Conservation (phyloP, 345 rosid genomes). For the Tarenaya hassleriana region DNA sequence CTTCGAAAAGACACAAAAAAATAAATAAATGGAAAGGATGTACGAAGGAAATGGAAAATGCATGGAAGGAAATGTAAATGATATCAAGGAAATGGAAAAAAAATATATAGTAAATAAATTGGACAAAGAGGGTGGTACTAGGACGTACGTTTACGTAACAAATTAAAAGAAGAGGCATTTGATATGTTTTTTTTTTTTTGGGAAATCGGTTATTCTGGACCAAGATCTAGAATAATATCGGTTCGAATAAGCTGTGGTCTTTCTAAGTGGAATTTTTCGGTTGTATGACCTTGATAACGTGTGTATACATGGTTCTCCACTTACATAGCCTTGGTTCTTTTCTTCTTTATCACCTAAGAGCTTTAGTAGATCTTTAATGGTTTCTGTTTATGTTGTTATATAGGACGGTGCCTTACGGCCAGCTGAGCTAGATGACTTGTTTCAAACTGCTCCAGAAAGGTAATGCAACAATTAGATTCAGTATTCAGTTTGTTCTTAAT, state of each 20-base stretch:
- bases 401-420: conserved; percentile 70
- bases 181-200: no score
- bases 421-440: conserved; percentile 58
- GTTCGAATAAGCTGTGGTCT: conserved; percentile 54
- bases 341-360: conserved; percentile 11
- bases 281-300: conserved; percentile 66
- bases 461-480: conserved; percentile 15
- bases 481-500: conserved; percentile 8
- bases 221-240: no score
- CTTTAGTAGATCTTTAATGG: conserved; percentile 13
- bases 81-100: no score
- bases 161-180: no score
- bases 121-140: no score
- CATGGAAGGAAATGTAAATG: no score
- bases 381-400: conserved; percentile 24
- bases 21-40: no score
- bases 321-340: not conserved
- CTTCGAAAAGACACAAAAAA: no score
- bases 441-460: conserved; percentile 81
- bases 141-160: no score
- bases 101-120: no score
- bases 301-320: conserved; percentile 26
- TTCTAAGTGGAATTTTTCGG: conserved; percentile 56
- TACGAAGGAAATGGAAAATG: no score
- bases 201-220: no score